Evolutionary conservation across 768 basidiomycete species (phyloP).

Genomic region (Postia placenta): DNA sequence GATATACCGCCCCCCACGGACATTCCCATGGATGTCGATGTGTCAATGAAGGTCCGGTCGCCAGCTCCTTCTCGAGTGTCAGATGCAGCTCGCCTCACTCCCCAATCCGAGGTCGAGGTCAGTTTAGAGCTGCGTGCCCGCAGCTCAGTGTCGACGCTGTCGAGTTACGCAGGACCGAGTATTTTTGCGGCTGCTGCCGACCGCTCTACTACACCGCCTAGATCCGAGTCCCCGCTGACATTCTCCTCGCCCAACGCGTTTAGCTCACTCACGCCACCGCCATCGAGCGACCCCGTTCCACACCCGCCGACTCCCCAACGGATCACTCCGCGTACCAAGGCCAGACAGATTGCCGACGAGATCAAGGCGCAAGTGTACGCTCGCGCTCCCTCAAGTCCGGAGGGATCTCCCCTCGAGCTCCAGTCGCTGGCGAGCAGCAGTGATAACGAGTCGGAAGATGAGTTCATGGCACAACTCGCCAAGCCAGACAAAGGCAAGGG

Average conservation of each 20-base stretch:
- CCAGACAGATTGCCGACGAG: slow-evolving; percentile 53
- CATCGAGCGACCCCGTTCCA: slow-evolving; percentile 14
- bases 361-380: slow-evolving; percentile 56
- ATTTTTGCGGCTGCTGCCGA: no score
- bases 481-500: slow-evolving; percentile 8
- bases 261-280: slow-evolving; percentile 22
- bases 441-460: slow-evolving; percentile 37
- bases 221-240: not conserved
- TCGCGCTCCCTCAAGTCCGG: slow-evolving; percentile 38
- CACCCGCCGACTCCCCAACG: slow-evolving; percentile 27
- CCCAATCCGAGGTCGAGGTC: slow-evolving; percentile 11
- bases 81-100: not conserved
- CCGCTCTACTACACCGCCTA: no score
- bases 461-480: not conserved
- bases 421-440: slow-evolving; percentile 39
- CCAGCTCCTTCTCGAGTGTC: not conserved
- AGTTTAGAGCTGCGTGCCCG: slow-evolving; percentile 7
- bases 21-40: slow-evolving; percentile 13
- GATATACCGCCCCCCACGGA: not conserved
- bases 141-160: not conserved
- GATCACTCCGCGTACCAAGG: slow-evolving; percentile 33
- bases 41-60: slow-evolving; percentile 1
- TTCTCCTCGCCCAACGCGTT: slow-evolving; percentile 10
- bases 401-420: slow-evolving; percentile 23
- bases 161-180: not conserved